phyloP scores from a whole-genome alignment of 75 land plant species.

The Selaginella moellendorffii region DNA sequence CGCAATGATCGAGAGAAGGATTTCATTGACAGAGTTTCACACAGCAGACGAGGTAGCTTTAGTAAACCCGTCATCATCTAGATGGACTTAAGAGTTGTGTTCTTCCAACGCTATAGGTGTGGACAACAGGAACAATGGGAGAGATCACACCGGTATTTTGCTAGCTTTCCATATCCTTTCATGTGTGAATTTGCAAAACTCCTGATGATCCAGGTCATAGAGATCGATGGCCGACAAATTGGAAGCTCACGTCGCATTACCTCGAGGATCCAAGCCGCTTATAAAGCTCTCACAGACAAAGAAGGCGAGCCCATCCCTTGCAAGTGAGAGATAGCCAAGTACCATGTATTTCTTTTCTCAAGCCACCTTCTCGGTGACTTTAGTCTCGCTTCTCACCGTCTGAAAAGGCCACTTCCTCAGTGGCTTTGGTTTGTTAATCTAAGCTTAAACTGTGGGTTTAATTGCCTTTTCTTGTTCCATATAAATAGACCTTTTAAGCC shows the following conservation, averaged over 20 bases:
- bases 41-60: slow-evolving; percentile 77
- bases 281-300: slow-evolving; percentile 41
- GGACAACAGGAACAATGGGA: slow-evolving; percentile 99
- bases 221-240: slow-evolving; percentile 73
- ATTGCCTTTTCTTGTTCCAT: too few species aligned
- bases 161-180: slow-evolving; percentile 14
- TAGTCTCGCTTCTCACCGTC: too few species aligned
- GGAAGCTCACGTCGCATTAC: slow-evolving; percentile 75
- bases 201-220: slow-evolving; percentile 46
- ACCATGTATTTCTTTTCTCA: too few species aligned
- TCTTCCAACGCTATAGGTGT: slow-evolving; percentile 59
- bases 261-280: slow-evolving; percentile 56
- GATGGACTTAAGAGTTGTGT: background rate
- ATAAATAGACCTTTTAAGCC: too few species aligned
- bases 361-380: too few species aligned
- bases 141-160: slow-evolving; percentile 90
- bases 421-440: too few species aligned
- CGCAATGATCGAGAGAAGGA: slow-evolving; percentile 49
- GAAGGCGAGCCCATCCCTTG: slow-evolving; percentile 65
- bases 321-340: too few species aligned
- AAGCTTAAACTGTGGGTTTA: too few species aligned
- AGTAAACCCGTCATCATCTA: too few species aligned
- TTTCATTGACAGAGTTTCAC: slow-evolving; percentile 84
- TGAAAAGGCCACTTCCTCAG: too few species aligned
- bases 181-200: background rate